These are phyloP conservation scores for Cladophialophora yegresii DNA, from an alignment of 2,329 filamentous ascomycete genomes.

Conservation along the genomic window DNA sequence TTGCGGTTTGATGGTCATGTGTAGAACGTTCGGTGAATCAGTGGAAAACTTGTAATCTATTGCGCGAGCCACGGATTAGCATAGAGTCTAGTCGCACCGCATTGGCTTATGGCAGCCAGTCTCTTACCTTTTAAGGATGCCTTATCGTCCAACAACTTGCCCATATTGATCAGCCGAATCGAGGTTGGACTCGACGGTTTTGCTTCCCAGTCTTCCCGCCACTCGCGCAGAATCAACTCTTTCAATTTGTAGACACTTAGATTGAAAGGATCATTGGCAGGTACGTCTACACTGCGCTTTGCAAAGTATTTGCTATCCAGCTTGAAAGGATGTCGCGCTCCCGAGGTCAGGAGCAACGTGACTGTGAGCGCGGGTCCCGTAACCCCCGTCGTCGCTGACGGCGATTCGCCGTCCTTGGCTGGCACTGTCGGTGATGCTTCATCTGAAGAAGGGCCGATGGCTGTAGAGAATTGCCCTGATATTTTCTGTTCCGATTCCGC, in stretches of 20 bases:
- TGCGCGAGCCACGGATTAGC: background rate
- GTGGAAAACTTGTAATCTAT: slow-evolving; percentile 76
- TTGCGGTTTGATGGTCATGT: slow-evolving; percentile 88
- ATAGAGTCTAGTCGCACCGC: background rate
- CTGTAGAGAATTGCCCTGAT: slow-evolving; percentile 32
- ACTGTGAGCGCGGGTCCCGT: slow-evolving; percentile 56
- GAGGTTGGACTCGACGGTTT: slow-evolving; percentile 82
- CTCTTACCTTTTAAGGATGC: slow-evolving; percentile 71
- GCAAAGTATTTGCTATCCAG: slow-evolving; percentile 83
- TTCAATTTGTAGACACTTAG: slow-evolving; percentile 94
- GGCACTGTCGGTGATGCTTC: slow-evolving; percentile 26
- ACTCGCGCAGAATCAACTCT: slow-evolving; percentile 89
- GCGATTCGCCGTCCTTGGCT: slow-evolving; percentile 39
- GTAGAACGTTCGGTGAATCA: slow-evolving; percentile 79
- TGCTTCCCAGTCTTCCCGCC: slow-evolving; percentile 86
- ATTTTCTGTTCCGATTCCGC: slow-evolving; percentile 17
- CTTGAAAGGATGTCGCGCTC: slow-evolving; percentile 83
- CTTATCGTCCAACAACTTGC: slow-evolving; percentile 87
- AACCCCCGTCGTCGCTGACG: slow-evolving; percentile 38
- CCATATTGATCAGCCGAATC: slow-evolving; percentile 89
- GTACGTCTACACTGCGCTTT: slow-evolving; percentile 76
- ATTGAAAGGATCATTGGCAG: slow-evolving; percentile 77
- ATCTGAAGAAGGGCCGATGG: slow-evolving; percentile 37
- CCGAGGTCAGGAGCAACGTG: slow-evolving; percentile 78
- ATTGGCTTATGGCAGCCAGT: background rate